Conservation (phyloP, 805 yeast genomes). For the Myxozyma melibiosi region DNA sequence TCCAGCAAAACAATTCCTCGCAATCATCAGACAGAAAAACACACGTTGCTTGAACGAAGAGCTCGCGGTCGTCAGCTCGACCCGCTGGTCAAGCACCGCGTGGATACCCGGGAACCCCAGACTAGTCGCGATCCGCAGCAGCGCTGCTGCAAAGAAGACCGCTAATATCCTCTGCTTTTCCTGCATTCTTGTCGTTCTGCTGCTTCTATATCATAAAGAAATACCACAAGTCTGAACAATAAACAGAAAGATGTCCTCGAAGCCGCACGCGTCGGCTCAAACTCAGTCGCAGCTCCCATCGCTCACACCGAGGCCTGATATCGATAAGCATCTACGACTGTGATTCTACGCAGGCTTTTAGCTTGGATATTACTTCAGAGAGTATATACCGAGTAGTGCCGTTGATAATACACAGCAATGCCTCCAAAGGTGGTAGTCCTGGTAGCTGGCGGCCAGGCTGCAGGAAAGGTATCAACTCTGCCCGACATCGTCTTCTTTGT, state of each 20-base stretch:
- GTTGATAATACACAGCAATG: no score
- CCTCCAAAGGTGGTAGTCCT: constrained; percentile 23
- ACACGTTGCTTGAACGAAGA: constrained; percentile 59
- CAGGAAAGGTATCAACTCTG: constrained; percentile 24
- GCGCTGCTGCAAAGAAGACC: constrained; percentile 10
- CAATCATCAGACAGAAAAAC: constrained; percentile 44
- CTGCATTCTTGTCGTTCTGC: neutral
- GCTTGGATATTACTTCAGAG: neutral
- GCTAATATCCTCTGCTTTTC: neutral
- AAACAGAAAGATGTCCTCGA: neutral
- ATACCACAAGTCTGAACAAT: neutral
- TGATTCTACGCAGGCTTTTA: no score
- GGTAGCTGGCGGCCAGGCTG: constrained; percentile 31
- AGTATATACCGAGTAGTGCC: neutral
- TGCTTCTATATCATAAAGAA: neutral
- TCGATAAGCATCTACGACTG: no score
- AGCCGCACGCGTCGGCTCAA: neutral
- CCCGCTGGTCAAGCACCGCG: constrained; percentile 50
- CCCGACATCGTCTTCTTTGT: neutral
- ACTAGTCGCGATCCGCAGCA: constrained; percentile 12
- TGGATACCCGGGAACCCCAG: constrained; percentile 19
- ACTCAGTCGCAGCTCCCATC: no score
- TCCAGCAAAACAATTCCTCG: constrained; percentile 9
- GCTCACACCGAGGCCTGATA: no score
- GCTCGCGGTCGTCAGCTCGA: constrained; percentile 71